Evolutionary conservation across 768 basidiomycete genomes (phyloP).

Genomic region (Amanita exitialis): DNA sequence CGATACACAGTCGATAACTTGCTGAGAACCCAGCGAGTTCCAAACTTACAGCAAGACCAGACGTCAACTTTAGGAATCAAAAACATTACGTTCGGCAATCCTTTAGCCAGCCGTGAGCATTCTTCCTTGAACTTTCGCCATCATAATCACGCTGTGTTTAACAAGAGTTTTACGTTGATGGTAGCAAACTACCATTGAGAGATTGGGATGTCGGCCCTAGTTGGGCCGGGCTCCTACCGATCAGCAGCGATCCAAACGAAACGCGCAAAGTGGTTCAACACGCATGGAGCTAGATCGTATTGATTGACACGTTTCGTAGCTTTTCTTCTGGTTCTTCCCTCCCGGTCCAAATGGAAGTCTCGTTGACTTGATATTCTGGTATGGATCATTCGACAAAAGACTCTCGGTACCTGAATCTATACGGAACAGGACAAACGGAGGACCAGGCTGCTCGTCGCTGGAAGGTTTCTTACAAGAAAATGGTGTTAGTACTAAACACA

Average conservation of each 20-base stretch:
- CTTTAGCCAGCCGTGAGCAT: conserved; percentile 45
- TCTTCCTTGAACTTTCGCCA: neutral
- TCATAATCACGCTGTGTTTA: neutral
- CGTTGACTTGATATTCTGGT: conserved; percentile 74
- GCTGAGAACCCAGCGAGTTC: neutral
- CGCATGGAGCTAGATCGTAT: neutral
- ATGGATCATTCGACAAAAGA: conserved; percentile 7
- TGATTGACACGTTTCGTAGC: conserved; percentile 23
- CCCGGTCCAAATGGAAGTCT: conserved; percentile 62
- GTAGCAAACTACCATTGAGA: conserved; percentile 53
- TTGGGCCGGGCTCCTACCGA: conserved; percentile 68
- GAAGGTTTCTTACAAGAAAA: conserved; percentile 72
- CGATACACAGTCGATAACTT: conserved; percentile 19
- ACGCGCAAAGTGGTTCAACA: conserved; percentile 44
- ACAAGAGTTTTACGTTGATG: conserved; percentile 63
- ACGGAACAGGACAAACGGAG: conserved; percentile 60
- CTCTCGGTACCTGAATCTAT: neutral
- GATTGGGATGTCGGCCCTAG: conserved; percentile 68
- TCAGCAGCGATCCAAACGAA: conserved; percentile 49
- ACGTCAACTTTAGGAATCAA: conserved; percentile 17
- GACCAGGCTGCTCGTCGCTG: conserved; percentile 68
- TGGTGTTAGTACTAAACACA: conserved; percentile 34
- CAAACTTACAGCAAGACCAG: neutral
- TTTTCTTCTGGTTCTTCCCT: conserved; percentile 83
- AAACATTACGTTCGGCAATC: conserved; percentile 66